Conservation (phyloP, 2,329 filamentous ascomycete species). For the Sporothrix globosa region DNA sequence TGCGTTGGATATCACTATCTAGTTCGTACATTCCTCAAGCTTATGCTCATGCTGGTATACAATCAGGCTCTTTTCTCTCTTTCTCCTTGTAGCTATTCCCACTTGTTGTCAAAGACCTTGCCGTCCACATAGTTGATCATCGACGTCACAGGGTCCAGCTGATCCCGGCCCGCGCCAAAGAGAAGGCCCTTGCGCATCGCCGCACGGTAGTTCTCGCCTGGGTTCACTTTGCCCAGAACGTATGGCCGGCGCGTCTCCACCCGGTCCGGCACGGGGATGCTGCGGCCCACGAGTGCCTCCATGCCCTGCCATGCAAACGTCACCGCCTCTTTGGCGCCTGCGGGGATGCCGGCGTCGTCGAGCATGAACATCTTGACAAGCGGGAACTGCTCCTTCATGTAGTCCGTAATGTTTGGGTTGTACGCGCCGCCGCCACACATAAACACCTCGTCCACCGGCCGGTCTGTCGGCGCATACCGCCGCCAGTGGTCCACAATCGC, state of each 20-base stretch:
- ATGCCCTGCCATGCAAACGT: conserved; percentile 65
- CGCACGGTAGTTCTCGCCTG: conserved; percentile 57
- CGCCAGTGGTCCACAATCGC: conserved; percentile 56
- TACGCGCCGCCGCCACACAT: conserved; percentile 63
- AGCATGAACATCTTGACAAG: conserved; percentile 56
- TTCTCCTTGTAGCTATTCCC: conserved; percentile 22
- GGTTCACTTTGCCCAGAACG: conserved; percentile 59
- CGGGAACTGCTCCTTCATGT: conserved; percentile 55
- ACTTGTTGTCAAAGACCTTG: conserved; percentile 52
- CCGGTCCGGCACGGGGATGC: conserved; percentile 56
- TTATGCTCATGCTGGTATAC: background rate
- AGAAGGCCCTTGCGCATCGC: conserved; percentile 56
- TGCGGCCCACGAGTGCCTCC: conserved; percentile 60
- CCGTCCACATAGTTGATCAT: conserved; percentile 56
- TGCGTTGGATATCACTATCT: no score
- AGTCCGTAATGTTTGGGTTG: conserved; percentile 60
- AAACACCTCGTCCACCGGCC: conserved; percentile 55
- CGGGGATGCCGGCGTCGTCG: conserved; percentile 61
- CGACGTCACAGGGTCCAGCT: conserved; percentile 53
- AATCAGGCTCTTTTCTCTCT: background rate
- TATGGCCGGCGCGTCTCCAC: conserved; percentile 57
- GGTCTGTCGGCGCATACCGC: conserved; percentile 52
- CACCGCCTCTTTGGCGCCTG: conserved; percentile 61
- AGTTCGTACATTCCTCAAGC: no score
- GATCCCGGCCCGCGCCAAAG: conserved; percentile 52